Percentiles rank a stretch among this genome's conserved stretches.
Evolutionary conservation across 129 eudicot species (phyloP).

Genomic region (Centella asiatica): DNA sequence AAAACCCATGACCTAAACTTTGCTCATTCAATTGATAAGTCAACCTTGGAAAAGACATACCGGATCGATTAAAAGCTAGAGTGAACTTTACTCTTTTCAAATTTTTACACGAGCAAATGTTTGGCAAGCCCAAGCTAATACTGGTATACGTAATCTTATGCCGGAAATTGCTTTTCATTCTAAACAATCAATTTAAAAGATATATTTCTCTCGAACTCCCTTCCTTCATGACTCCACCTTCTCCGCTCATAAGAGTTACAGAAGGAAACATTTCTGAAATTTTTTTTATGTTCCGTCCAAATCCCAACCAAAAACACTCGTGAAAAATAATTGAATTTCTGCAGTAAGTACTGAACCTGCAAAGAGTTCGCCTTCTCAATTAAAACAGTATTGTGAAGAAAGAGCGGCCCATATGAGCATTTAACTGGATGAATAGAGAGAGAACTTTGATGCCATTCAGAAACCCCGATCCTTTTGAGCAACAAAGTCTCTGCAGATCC

Average conservation of each 20-base stretch:
- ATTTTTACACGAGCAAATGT: too few species aligned
- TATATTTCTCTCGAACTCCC: too few species aligned
- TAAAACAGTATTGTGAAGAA: conserved; percentile 18
- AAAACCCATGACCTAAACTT: too few species aligned
- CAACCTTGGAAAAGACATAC: too few species aligned
- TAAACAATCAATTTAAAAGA: too few species aligned
- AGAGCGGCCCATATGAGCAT: conserved; percentile 25
- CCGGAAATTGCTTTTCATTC: too few species aligned
- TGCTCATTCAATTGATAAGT: too few species aligned
- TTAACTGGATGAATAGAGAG: conserved; percentile 22
- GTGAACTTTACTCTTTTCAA: too few species aligned
- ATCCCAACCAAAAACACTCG: neutral
- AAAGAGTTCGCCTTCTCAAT: conserved; percentile 29
- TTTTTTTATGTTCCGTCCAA: neutral
- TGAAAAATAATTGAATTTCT: neutral
- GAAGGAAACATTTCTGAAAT: neutral
- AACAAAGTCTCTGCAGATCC: conserved; percentile 32
- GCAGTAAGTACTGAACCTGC: conserved; percentile 31
- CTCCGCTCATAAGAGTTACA: neutral
- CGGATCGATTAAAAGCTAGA: too few species aligned
- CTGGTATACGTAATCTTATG: too few species aligned
- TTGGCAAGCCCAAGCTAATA: too few species aligned
- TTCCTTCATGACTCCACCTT: too few species aligned
- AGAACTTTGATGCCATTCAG: conserved; percentile 30
- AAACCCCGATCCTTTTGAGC: conserved; percentile 24